Evolutionary conservation across 2,329 filamentous ascomycete species (phyloP).

Genomic region (Alternaria sp.): DNA sequence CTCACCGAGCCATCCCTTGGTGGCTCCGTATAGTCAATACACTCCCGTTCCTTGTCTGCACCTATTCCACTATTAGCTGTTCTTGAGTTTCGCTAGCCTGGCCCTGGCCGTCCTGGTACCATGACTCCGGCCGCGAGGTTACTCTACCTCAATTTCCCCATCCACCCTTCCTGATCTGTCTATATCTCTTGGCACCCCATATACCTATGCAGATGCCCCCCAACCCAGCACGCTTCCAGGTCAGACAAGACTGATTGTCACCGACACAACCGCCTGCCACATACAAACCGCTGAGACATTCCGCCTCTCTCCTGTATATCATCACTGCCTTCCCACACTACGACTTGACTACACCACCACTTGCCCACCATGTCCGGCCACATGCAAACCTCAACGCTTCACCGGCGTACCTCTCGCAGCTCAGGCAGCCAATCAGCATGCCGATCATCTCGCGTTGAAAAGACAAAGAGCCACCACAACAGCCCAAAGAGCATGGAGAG

Average conservation of each 20-base stretch:
- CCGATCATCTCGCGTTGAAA: constrained; percentile 47
- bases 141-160: constrained; percentile 37
- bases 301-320: background rate
- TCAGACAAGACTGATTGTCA: constrained; percentile 28
- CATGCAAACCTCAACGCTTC: constrained; percentile 34
- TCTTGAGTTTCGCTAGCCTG: constrained; percentile 37
- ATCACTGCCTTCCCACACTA: constrained; percentile 22
- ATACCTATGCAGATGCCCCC: constrained; percentile 44
- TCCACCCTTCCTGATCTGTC: constrained; percentile 43
- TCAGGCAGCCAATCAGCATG: constrained; percentile 33
- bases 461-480: constrained; percentile 49
- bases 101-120: constrained; percentile 38
- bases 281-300: constrained; percentile 15
- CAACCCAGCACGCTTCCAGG: constrained; percentile 19
- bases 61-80: constrained; percentile 39
- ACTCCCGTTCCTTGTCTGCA: constrained; percentile 43
- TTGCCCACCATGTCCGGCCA: constrained; percentile 33
- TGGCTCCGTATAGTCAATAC: constrained; percentile 41
- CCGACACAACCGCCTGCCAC: constrained; percentile 20
- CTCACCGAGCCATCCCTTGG: constrained; percentile 44
- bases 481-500: constrained; percentile 46
- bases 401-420: constrained; percentile 42
- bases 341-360: background rate
- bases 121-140: constrained; percentile 43
- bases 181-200: constrained; percentile 47